Evolutionary conservation across 2,329 filamentous ascomycete species (phyloP).

Genomic region (Pseudogymnoascus pannorum): DNA sequence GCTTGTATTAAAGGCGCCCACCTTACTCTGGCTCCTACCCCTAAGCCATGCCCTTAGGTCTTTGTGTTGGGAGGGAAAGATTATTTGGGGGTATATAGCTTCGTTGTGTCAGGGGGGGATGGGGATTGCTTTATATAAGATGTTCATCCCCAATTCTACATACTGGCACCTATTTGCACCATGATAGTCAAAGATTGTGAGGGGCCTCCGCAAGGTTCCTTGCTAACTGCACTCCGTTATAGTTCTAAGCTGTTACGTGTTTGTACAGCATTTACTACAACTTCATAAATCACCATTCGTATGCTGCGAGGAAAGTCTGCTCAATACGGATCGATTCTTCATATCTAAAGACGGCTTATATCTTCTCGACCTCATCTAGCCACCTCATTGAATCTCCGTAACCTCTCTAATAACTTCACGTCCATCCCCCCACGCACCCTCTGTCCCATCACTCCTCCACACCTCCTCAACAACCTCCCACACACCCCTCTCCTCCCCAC

Average conservation of each 20-base stretch:
- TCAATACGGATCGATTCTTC: not conserved
- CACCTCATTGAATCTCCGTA: not conserved
- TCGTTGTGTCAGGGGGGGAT: not conserved
- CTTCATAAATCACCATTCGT: not conserved
- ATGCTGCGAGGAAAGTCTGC: not conserved
- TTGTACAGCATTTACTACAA: not conserved
- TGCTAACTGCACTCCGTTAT: not conserved
- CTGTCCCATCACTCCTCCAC: slow-evolving; percentile 16
- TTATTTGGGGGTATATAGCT: not conserved
- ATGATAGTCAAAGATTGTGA: not conserved
- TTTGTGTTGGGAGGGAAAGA: not conserved
- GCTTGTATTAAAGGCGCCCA: not conserved
- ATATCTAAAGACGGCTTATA: not conserved
- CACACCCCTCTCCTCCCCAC: slow-evolving; percentile 19
- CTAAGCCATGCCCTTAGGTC: not conserved
- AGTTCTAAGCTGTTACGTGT: not conserved
- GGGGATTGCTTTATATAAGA: not conserved
- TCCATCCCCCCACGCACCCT: not conserved
- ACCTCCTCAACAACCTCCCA: slow-evolving; percentile 20
- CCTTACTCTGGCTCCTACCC: not conserved
- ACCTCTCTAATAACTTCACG: not conserved
- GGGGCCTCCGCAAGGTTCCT: not conserved
- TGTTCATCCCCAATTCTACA: not conserved
- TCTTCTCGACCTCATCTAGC: not conserved
- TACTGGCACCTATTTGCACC: not conserved